A percentile compares a stretch with the other conserved stretches of the same genome.
These are phyloP conservation scores for Bolboschoenoplectus hybrid DNA, from an alignment of 202 grass and related monocot genomes.

Conservation along the genomic window DNA sequence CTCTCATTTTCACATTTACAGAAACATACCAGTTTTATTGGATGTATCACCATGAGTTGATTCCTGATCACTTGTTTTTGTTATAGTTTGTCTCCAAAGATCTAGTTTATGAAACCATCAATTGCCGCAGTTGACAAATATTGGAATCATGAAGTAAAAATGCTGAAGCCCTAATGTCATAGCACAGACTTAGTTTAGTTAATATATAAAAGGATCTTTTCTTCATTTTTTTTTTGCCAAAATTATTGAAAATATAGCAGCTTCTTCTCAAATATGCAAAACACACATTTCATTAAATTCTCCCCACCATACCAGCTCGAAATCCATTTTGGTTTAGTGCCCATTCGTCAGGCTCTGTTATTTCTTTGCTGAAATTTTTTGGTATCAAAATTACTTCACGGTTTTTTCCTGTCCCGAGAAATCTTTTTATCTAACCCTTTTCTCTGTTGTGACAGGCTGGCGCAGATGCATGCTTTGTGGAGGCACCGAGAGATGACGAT, in stretches of 20 bases:
- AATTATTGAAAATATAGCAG: neutral
- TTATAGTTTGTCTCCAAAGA: neutral
- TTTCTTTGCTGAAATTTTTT: neutral
- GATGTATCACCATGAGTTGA: neutral
- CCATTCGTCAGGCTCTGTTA: neutral
- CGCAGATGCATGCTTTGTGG: conserved; percentile 54
- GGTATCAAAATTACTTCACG: neutral
- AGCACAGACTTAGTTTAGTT: neutral
- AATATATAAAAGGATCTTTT: neutral
- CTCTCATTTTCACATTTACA: neutral
- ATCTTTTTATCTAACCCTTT: neutral
- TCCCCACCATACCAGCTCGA: neutral
- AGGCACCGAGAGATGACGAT: conserved; percentile 48
- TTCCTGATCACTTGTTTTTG: neutral
- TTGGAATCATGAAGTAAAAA: neutral
- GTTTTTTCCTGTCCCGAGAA: neutral
- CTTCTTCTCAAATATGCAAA: neutral
- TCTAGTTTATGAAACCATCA: neutral
- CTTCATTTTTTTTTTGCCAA: neutral
- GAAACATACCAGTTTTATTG: neutral
- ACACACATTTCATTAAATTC: neutral
- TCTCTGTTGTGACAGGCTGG: conserved; percentile 41
- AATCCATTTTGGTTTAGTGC: neutral
- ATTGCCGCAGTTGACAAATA: neutral
- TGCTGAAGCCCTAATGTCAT: neutral